Percentiles rank a stretch among this genome's conserved stretches.
phyloP scores from a whole-genome alignment of 257 asterid genomes.

The Salvia miltiorrhiza region DNA sequence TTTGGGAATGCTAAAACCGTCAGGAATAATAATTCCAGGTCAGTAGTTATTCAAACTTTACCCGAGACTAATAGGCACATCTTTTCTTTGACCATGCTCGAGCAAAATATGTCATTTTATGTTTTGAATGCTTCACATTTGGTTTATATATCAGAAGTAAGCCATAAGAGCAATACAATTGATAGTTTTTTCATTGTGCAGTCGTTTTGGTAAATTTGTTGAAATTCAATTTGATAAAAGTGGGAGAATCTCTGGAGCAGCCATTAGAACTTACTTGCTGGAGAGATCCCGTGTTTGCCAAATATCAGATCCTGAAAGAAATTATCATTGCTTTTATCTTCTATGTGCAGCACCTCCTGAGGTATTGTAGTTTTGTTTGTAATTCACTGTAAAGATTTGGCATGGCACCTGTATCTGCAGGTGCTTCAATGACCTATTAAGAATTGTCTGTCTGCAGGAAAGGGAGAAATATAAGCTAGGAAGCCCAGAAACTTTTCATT shows the following conservation, averaged over 20 bases:
- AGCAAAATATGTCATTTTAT: background rate
- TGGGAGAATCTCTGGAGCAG: slow-evolving; percentile 93
- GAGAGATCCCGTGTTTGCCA: slow-evolving; percentile 96
- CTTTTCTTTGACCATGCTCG: background rate
- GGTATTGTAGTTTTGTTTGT: slow-evolving; percentile 36
- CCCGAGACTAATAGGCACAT: background rate
- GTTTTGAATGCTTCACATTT: background rate
- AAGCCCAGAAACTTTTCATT: slow-evolving; percentile 63
- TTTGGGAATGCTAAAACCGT: slow-evolving; percentile 96
- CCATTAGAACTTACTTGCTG: slow-evolving; percentile 78
- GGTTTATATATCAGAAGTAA: slow-evolving; percentile 8
- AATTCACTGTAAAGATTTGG: slow-evolving; percentile 2
- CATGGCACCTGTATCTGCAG: slow-evolving; percentile 2
- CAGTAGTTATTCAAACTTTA: slow-evolving; percentile 23
- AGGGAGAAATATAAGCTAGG: slow-evolving; percentile 67
- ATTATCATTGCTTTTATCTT: slow-evolving; percentile 90
- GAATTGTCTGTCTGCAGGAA: slow-evolving; percentile 45
- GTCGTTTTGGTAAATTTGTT: slow-evolving; percentile 94
- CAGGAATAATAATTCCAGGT: slow-evolving; percentile 89
- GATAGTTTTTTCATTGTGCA: slow-evolving; percentile 31
- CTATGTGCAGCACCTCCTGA: slow-evolving; percentile 88
- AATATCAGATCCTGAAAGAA: slow-evolving; percentile 82
- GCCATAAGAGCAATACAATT: background rate
- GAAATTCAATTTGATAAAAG: slow-evolving; percentile 89
- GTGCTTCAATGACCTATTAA: slow-evolving; percentile 11